A percentile compares a stretch with the other conserved stretches of the same genome.
These are phyloP conservation scores for Corymbia citriodora DNA, from an alignment of 441 rosid genomes.

Conservation along the genomic window DNA sequence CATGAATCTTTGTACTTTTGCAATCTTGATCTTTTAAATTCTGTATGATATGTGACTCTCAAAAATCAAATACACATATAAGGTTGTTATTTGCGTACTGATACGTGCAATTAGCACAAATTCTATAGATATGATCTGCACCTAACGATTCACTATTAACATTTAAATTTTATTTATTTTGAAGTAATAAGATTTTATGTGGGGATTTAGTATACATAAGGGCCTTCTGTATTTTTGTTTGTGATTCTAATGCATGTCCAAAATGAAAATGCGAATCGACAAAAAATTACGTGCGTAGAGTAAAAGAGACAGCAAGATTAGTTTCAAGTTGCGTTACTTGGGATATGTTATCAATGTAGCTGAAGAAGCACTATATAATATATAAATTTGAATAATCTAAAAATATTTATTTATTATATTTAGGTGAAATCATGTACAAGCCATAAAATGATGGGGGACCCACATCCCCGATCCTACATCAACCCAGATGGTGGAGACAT, in stretches of 20 bases:
- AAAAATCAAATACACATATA: too few relatives aligned
- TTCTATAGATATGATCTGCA: not conserved
- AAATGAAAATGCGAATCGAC: not conserved
- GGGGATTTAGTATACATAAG: not conserved
- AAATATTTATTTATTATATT: too few relatives aligned
- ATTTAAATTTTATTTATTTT: too few relatives aligned
- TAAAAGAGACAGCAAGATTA: fast-evolving
- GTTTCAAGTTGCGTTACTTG: not conserved
- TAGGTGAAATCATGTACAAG: too few relatives aligned
- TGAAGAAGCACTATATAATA: too few relatives aligned
- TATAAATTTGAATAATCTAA: too few relatives aligned
- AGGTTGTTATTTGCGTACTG: too few relatives aligned
- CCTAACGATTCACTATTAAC: not conserved
- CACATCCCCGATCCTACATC: too few relatives aligned
- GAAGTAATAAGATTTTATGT: too few relatives aligned
- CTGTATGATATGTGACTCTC: not conserved
- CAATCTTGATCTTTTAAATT: not conserved
- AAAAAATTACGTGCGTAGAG: not conserved
- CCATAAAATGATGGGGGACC: too few relatives aligned
- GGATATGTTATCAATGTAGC: too few relatives aligned
- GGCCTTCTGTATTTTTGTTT: not conserved
- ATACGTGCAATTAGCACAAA: not conserved
- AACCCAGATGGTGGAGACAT: too few relatives aligned
- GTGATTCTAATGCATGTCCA: not conserved
- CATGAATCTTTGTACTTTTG: not conserved